A percentile compares a stretch with the other conserved stretches of the same genome.
Evolutionary conservation across 148 eudicot genomes (phyloP).

Genomic region (Polygonum aviculare): DNA sequence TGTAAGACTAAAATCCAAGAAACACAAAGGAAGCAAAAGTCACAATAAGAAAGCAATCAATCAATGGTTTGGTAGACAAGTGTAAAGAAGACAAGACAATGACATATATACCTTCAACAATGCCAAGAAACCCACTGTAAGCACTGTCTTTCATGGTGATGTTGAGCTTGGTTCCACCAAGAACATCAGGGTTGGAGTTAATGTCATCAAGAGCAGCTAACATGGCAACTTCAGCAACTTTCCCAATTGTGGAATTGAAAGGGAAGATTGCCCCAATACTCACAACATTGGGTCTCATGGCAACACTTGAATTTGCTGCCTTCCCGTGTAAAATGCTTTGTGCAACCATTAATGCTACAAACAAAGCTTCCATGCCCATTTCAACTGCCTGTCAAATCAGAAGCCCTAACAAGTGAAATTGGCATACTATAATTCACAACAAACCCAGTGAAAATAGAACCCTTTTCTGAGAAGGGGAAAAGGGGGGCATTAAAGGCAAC

Average conservation of each 20-base stretch:
- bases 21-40: neutral
- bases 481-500: neutral
- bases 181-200: constrained; percentile 37
- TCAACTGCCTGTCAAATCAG: neutral
- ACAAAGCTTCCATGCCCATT: constrained; percentile 2
- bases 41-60: neutral
- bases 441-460: neutral
- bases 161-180: constrained; percentile 40
- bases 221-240: constrained; percentile 46
- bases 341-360: neutral
- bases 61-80: neutral
- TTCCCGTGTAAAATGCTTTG: neutral
- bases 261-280: constrained; percentile 47
- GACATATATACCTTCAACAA: constrained; percentile 30
- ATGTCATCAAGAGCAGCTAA: constrained; percentile 56
- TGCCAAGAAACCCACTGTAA: constrained; percentile 42
- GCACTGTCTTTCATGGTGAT: constrained; percentile 35
- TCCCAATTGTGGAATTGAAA: constrained; percentile 38
- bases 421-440: neutral
- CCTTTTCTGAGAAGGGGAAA: neutral
- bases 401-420: constrained; percentile 6
- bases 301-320: constrained; percentile 12
- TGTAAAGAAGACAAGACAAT: neutral
- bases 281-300: constrained; percentile 37
- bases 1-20: constrained; percentile 11